Conservation (phyloP, 2,329 filamentous ascomycete species). For the Botrytis porri region DNA sequence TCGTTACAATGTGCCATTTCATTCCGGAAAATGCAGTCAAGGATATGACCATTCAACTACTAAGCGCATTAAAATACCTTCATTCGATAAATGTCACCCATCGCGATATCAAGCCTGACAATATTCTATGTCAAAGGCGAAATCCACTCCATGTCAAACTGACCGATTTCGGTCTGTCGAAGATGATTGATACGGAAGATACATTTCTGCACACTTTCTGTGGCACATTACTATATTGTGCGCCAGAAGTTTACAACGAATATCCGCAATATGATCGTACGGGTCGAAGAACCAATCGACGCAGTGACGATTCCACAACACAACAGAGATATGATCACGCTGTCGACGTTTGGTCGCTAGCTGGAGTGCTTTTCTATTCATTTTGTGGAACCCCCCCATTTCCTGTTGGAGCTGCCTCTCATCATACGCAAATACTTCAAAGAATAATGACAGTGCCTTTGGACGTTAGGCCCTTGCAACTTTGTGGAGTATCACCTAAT, state of each 20-base stretch:
- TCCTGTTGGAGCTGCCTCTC: conserved; percentile 72
- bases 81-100: conserved; percentile 89
- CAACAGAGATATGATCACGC: conserved; percentile 78
- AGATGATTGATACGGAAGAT: conserved; percentile 78
- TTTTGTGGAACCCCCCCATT: conserved; percentile 80
- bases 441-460: conserved; percentile 80
- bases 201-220: conserved; percentile 96
- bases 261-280: conserved; percentile 66
- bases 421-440: conserved; percentile 70
- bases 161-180: conserved; percentile 94
- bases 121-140: conserved; percentile 77
- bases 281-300: conserved; percentile 50
- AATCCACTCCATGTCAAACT: conserved; percentile 81
- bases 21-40: conserved; percentile 69
- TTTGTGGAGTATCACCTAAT: conserved; percentile 56
- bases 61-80: conserved; percentile 81
- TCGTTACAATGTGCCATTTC: conserved; percentile 58
- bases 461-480: conserved; percentile 61
- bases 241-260: conserved; percentile 89
- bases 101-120: conserved; percentile 98
- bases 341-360: conserved; percentile 95
- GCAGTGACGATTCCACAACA: conserved; percentile 31
- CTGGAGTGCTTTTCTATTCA: conserved; percentile 84
- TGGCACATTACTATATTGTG: conserved; percentile 91
- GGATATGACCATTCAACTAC: conserved; percentile 69